Percentiles rank a stretch among this genome's conserved stretches.
phyloP scores from a whole-genome alignment of 2,329 filamentous ascomycete genomes.

The Acrocalymma vagum region DNA sequence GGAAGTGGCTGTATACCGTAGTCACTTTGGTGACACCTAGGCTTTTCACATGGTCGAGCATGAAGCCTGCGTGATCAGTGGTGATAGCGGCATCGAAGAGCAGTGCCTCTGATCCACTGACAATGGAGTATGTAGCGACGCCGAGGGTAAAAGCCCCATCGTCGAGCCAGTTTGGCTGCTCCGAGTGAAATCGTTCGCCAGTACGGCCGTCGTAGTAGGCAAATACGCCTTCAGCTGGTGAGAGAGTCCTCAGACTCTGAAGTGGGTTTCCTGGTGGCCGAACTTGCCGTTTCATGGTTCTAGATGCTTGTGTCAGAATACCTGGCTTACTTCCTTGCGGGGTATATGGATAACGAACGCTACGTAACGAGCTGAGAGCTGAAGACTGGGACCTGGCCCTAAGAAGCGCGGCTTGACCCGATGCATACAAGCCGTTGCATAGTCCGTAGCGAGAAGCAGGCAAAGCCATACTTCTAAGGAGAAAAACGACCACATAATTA shows the following conservation, averaged over 20 bases:
- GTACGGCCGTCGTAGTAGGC: slow-evolving; percentile 19
- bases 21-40: slow-evolving; percentile 12
- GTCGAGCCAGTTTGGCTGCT: slow-evolving; percentile 14
- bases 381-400: slow-evolving; percentile 3
- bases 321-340: background rate
- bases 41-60: slow-evolving; percentile 16
- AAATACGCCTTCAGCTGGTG: slow-evolving; percentile 9
- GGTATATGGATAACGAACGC: background rate
- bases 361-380: slow-evolving; percentile 5
- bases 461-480: background rate
- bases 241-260: slow-evolving; percentile 2
- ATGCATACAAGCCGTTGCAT: background rate
- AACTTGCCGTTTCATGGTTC: background rate
- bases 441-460: background rate
- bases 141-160: slow-evolving; percentile 17
- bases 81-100: slow-evolving; percentile 19
- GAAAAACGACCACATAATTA: background rate
- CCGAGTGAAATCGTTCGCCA: slow-evolving; percentile 9
- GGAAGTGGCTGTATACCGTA: slow-evolving; percentile 18
- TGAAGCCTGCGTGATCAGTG: slow-evolving; percentile 6
- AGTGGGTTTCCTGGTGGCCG: background rate
- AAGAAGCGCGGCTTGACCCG: slow-evolving; percentile 6
- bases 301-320: background rate
- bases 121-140: slow-evolving; percentile 16
- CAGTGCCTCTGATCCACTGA: slow-evolving; percentile 10